Evolutionary conservation across 2,329 filamentous ascomycete species (phyloP).

Genomic region (Pseudocercospora crystallina): DNA sequence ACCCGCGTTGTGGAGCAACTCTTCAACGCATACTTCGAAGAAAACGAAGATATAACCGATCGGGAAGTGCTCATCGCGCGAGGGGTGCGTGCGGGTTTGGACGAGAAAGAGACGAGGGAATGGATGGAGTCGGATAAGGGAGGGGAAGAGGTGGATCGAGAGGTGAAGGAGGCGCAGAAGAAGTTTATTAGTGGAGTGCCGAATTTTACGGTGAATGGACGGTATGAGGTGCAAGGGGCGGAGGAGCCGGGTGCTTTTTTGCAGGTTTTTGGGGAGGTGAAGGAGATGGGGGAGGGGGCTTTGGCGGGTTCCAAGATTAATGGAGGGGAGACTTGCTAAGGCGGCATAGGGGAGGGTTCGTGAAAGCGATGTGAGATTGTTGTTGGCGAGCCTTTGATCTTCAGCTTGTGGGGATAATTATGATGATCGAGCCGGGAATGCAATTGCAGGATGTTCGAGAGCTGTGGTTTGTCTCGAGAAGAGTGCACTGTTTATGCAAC

Average conservation of each 20-base stretch:
- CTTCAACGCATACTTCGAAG: slow-evolving; percentile 58
- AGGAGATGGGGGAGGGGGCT: slow-evolving; percentile 33
- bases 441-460: no score
- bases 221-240: slow-evolving; percentile 67
- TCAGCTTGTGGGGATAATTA: no score
- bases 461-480: no score
- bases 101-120: slow-evolving; percentile 42
- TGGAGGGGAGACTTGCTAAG: slow-evolving; percentile 23
- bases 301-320: slow-evolving; percentile 5
- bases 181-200: slow-evolving; percentile 68
- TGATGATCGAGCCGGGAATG: no score
- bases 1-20: slow-evolving; percentile 61
- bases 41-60: slow-evolving; percentile 49
- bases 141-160: slow-evolving; percentile 47
- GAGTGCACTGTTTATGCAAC: no score
- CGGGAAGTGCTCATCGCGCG: slow-evolving; percentile 41
- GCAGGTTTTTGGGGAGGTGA: slow-evolving; percentile 63
- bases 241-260: slow-evolving; percentile 69
- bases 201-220: slow-evolving; percentile 70
- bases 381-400: no score
- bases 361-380: not conserved
- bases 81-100: slow-evolving; percentile 46
- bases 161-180: slow-evolving; percentile 44
- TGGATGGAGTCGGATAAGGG: slow-evolving; percentile 48
- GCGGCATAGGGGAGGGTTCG: no score